Base-by-base conservation (phyloP, 2,329 filamentous ascomycete genomes). In the Apiospora aurea region DNA sequence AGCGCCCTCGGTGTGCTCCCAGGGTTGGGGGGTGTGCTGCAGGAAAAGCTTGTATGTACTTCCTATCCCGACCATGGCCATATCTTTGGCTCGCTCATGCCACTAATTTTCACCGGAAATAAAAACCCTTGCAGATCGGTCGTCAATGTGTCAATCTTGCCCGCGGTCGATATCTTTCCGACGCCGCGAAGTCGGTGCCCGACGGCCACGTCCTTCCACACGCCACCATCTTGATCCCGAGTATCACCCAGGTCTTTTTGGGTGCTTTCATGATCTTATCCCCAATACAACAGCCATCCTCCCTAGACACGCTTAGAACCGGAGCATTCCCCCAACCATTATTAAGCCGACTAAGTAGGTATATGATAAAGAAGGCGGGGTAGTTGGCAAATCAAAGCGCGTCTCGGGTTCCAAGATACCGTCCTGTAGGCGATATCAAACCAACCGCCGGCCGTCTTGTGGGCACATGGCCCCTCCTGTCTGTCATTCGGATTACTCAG, bases 41-140 rank as follows among this genome's bases (percentile, higher is more conserved):
- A 64, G 10, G 57, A 64, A 64, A 64, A 64, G 57, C 57, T 64
- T 64, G 57, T 64, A 64, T 64, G 57, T 64, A 64, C 57, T 41
- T 41, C 57, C 57, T 61, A 64, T 41, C 57, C 34, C 18, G 21
- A 64, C 29, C 29, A 41, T 41, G 29, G 16, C 29, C 53, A 38
- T 64, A 29, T 64, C 53, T 41, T 64, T 64, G 53, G 53, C 29
- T 64, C 53, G 29, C 16, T 38, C 41, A 64, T 4, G 57, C 57
- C 57, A 64, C 57, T 61, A 64, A 64, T 16, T 64, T 41, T 41
- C 29, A 41, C 57, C 34, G 57, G 57, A 10, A 38, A 41, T 41
- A 64, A 64, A 38, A 64, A 64, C 34, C 57, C 57, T 29, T 64
- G 57, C 34, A 64, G 57, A 64, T 64, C 57, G 57, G 57, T 64